phyloP scores from a whole-genome alignment of 768 basidiomycete species.

The Porphyrellus cyaneotinctus region DNA sequence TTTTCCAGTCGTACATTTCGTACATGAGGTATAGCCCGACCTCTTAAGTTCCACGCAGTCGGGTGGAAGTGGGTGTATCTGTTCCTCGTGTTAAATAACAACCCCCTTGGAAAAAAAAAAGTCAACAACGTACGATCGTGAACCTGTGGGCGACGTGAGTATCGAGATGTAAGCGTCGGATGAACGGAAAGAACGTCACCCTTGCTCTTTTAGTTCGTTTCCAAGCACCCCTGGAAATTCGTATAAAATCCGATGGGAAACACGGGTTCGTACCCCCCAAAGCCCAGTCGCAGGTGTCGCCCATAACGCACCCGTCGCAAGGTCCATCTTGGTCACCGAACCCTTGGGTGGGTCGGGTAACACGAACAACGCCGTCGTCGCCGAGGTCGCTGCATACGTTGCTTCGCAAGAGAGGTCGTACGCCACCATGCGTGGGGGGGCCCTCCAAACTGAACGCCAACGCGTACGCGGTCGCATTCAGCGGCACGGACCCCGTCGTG shows the following conservation, averaged over 20 bases:
- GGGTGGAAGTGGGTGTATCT: constrained; percentile 76
- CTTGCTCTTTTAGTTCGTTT: constrained; percentile 29
- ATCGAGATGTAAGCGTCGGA: neutral
- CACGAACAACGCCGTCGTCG: constrained; percentile 43
- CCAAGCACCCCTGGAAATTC: constrained; percentile 33
- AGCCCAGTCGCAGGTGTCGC: constrained; percentile 48
- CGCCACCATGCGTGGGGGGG: constrained; percentile 38
- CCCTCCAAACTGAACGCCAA: constrained; percentile 46
- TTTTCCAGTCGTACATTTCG: constrained; percentile 74
- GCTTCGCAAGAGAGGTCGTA: constrained; percentile 30
- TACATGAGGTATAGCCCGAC: constrained; percentile 74
- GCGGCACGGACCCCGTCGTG: constrained; percentile 41
- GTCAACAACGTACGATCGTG: constrained; percentile 31
- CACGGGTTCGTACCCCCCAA: constrained; percentile 47
- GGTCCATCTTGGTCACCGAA: constrained; percentile 59
- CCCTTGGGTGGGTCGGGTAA: constrained; percentile 48
- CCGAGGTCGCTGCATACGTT: constrained; percentile 35
- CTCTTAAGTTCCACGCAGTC: constrained; percentile 53
- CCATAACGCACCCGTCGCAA: constrained; percentile 52
- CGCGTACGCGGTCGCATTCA: constrained; percentile 49
- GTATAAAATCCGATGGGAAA: constrained; percentile 46
- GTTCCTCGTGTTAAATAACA: constrained; percentile 1
- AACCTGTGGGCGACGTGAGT: constrained; percentile 8
- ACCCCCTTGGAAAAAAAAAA: too few species aligned
- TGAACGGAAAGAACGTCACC: constrained; percentile 15